Evolutionary conservation across 2,329 filamentous ascomycete genomes (phyloP).

Genomic region (Plenodomus tracheiphilus): DNA sequence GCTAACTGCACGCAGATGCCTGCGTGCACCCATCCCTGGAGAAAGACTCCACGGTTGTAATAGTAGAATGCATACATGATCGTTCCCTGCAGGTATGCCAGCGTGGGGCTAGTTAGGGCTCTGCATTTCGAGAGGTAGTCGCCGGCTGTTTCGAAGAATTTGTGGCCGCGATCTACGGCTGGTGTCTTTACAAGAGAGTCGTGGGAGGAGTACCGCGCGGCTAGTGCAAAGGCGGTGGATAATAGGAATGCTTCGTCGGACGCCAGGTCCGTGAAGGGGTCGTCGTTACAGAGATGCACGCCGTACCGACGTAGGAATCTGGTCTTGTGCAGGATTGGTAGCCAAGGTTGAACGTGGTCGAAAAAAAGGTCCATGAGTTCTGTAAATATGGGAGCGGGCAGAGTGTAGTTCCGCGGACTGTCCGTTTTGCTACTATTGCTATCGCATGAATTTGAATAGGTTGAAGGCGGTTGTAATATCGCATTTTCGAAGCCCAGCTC

Average conservation of each 20-base stretch:
- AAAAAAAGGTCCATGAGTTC: slow-evolving; percentile 1
- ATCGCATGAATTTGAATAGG: neutral
- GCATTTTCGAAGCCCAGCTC: neutral
- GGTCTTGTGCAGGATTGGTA: neutral
- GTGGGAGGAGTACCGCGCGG: neutral
- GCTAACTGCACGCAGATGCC: slow-evolving; percentile 2
- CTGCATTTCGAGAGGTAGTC: slow-evolving; percentile 2
- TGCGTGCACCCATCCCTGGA: slow-evolving; percentile 1
- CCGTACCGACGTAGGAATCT: slow-evolving; percentile 1
- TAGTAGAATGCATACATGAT: slow-evolving; percentile 3
- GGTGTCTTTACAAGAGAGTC: neutral
- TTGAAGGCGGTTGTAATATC: neutral
- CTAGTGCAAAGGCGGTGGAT: neutral
- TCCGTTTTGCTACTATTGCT: neutral
- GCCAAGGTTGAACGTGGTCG: neutral
- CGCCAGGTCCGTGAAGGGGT: neutral
- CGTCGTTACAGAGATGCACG: neutral
- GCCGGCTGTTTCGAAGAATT: neutral
- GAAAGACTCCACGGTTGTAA: neutral
- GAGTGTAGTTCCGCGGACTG: neutral
- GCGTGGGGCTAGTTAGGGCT: slow-evolving; percentile 1
- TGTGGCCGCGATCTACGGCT: neutral
- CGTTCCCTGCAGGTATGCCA: slow-evolving; percentile 1
- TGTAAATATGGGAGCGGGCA: neutral
- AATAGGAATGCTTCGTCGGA: neutral